Evolutionary conservation across 2,329 filamentous ascomycete genomes (phyloP).

Genomic region (Emergomyces africanus): DNA sequence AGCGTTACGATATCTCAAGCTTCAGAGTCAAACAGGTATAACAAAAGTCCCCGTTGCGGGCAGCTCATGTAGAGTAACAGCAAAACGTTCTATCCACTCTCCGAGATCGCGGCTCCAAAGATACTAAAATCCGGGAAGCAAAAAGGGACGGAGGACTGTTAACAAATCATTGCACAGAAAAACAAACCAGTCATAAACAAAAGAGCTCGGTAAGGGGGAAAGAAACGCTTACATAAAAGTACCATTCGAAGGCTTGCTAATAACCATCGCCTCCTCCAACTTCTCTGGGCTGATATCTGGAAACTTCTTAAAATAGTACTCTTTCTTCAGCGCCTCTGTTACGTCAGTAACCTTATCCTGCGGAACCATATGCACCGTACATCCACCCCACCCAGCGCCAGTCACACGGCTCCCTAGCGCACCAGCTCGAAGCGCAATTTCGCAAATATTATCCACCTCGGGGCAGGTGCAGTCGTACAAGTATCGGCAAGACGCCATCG

Average conservation of each 20-base stretch:
- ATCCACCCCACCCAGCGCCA: slow-evolving; percentile 93
- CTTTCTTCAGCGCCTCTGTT: slow-evolving; percentile 59
- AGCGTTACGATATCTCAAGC: neutral
- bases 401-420: slow-evolving; percentile 77
- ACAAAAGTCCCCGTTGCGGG: neutral
- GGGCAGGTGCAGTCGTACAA: slow-evolving; percentile 85
- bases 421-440: slow-evolving; percentile 63
- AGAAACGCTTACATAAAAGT: slow-evolving; percentile 26
- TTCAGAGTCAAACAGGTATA: neutral
- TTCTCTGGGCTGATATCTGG: slow-evolving; percentile 59
- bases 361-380: slow-evolving; percentile 84
- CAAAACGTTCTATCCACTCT: slow-evolving; percentile 10
- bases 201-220: neutral
- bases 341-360: slow-evolving; percentile 69
- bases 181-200: slow-evolving; percentile 2
- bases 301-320: slow-evolving; percentile 69
- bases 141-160: neutral
- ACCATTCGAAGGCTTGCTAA: slow-evolving; percentile 57
- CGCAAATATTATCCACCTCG: slow-evolving; percentile 81
- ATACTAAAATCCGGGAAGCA: slow-evolving; percentile 16
- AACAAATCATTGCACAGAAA: neutral
- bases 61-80: neutral
- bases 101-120: slow-evolving; percentile 25
- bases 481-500: slow-evolving; percentile 75
- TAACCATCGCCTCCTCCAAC: slow-evolving; percentile 66